Base-by-base conservation (phyloP, 2,329 filamentous ascomycete genomes). In the Aspergillus unguis region DNA sequence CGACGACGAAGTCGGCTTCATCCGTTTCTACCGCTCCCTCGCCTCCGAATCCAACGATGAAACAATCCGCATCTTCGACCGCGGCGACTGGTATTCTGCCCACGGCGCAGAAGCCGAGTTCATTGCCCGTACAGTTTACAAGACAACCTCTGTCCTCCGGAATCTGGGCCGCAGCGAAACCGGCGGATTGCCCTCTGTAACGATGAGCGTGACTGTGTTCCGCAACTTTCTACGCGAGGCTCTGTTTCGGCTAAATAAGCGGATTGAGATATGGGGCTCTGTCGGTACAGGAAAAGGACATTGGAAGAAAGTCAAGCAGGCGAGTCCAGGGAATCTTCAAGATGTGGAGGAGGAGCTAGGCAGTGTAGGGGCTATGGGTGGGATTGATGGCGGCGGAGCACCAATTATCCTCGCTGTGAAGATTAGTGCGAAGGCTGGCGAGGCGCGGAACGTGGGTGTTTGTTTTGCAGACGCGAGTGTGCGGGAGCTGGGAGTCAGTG, bases 381-480 rank as follows among this genome's bases (percentile, higher is more conserved):
- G 35, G 31, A 35, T 85, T 92, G 62, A 84, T 95, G 50, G 92
- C 96, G 61, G 85, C 88, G 2, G 44, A 10, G 90, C 94, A 0
- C 95, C 94, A 11, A 95, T 97, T 70, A 96, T 99, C 43, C 80
- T 99, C 36, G 90, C 94, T 0, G 90, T 99, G 67, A 97, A 96
- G 71, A 86, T 97, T 26, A 88, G 88, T 0, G 85, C 90, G n/a
- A 95, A 88, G 68, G 89, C 90, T 1, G 83, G 82, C 0, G 92
- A 97, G 69, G 89, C 87, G 5, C 82, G 94, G 42, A 89, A 83
- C 59, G 87, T 99, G 0, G 94, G 94, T 6, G 92, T 99, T 4
- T 97, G 94, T 73, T 99, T 99, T 68, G 95, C 94, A 6, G 94
- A 99, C 77, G 94, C 95, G 1, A 96, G 90, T 60, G 92, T 97